Percentiles rank a stretch among this genome's conserved stretches.
Conservation (phyloP, 1,139 yeast species). For the Pneumocystis canis region DNA sequence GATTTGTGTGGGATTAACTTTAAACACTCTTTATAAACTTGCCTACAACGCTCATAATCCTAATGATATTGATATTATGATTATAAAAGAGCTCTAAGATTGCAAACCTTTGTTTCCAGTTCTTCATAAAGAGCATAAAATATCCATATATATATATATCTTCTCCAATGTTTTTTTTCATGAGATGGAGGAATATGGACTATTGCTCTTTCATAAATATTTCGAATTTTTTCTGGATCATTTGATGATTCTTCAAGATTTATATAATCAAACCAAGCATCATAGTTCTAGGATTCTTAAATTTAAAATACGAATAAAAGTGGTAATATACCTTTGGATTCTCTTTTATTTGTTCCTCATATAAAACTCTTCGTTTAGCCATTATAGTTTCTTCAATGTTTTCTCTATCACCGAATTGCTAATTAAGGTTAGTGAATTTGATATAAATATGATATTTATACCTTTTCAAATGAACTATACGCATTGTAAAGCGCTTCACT, state of each 20-base stretch:
- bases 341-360: conserved; percentile 34
- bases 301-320: not conserved
- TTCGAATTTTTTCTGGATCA: conserved; percentile 21
- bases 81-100: not conserved
- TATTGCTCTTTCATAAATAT: conserved; percentile 36
- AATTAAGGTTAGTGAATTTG: not conserved
- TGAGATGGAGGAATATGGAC: conserved; percentile 27
- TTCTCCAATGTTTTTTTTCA: conserved; percentile 40
- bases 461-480: conserved; percentile 47
- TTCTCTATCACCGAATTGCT: conserved; percentile 40
- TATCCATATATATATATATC: conserved; percentile 59
- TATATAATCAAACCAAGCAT: conserved; percentile 68
- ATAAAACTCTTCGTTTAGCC: conserved; percentile 40
- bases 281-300: conserved; percentile 35
- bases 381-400: conserved; percentile 40
- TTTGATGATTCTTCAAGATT: conserved; percentile 31
- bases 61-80: not conserved
- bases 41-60: conserved; percentile 36
- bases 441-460: not conserved
- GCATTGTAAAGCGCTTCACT: conserved; percentile 32
- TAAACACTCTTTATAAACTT: conserved; percentile 37
- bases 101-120: conserved; percentile 23
- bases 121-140: conserved; percentile 54
- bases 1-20: conserved; percentile 40
- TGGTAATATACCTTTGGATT: conserved; percentile 27